phyloP scores from a whole-genome alignment of 202 grass and related monocot genomes.

The Brachypodium distachyon region DNA sequence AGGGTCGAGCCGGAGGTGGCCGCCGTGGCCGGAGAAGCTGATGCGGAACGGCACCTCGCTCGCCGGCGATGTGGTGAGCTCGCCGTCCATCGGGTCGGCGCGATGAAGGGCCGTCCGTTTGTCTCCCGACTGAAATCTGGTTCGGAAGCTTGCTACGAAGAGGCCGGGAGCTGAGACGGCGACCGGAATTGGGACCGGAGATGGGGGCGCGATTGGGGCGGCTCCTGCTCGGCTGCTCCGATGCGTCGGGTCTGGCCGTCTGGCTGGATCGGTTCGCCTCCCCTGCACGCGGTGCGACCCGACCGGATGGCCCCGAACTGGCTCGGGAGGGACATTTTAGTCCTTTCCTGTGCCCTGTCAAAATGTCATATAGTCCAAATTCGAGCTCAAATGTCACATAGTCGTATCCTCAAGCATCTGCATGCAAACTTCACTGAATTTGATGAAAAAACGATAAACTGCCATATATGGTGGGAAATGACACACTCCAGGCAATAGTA shows the following conservation, averaged over 20 bases:
- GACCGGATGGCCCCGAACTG: background rate
- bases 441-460: no score
- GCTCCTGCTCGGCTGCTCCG: background rate
- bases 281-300: background rate
- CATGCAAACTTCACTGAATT: no score
- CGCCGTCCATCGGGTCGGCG: constrained; percentile 26
- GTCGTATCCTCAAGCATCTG: no score
- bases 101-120: background rate
- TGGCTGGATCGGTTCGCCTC: background rate
- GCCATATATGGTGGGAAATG: no score
- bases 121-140: background rate
- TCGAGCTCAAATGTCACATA: no score
- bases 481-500: no score
- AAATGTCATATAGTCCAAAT: no score
- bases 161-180: background rate
- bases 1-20: constrained; percentile 79
- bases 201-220: background rate
- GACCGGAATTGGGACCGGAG: background rate
- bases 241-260: background rate
- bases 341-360: background rate
- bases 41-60: constrained; percentile 72
- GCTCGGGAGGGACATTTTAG: background rate
- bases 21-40: constrained; percentile 72
- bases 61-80: constrained; percentile 34
- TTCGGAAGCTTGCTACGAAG: background rate